Percentiles rank a stretch among this genome's conserved stretches.
Evolutionary conservation across 2,329 filamentous ascomycete genomes (phyloP).

Genomic region (Nemania sp.): DNA sequence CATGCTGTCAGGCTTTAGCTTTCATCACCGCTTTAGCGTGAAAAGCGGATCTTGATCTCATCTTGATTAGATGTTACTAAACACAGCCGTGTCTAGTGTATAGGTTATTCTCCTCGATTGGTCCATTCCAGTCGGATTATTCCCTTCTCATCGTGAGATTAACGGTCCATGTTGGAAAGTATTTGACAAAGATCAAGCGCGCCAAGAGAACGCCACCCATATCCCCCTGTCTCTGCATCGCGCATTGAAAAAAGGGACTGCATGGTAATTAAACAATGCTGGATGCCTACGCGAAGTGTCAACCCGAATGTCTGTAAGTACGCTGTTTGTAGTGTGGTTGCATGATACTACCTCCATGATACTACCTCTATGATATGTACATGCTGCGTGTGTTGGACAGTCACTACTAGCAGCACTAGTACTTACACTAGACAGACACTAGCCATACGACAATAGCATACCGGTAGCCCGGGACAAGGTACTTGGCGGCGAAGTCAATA

Average conservation of each 20-base stretch:
- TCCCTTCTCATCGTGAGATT: not conserved
- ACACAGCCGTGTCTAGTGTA: not conserved
- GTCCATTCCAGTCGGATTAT: not conserved
- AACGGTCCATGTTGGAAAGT: not conserved
- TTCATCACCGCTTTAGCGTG: not conserved
- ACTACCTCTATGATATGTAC: not conserved
- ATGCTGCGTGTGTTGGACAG: not conserved
- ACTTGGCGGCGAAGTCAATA: conserved; percentile 1
- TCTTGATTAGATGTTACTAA: not conserved
- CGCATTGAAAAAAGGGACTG: not conserved
- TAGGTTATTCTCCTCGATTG: not conserved
- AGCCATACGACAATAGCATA: not conserved
- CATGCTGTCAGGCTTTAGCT: not conserved
- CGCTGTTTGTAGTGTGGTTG: conserved; percentile 1
- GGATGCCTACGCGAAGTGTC: not conserved
- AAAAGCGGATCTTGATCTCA: not conserved
- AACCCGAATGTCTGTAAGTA: not conserved
- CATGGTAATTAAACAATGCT: conserved; percentile 4
- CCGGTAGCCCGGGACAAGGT: not conserved
- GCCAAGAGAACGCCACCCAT: not conserved
- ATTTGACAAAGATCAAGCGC: conserved; percentile 1
- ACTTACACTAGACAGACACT: no score
- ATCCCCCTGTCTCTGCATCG: conserved; percentile 3
- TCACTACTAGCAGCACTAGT: not conserved
- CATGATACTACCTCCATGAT: not conserved